Conservation (phyloP, 345 rosid genomes). For the Xanthoceras sorbifolium region DNA sequence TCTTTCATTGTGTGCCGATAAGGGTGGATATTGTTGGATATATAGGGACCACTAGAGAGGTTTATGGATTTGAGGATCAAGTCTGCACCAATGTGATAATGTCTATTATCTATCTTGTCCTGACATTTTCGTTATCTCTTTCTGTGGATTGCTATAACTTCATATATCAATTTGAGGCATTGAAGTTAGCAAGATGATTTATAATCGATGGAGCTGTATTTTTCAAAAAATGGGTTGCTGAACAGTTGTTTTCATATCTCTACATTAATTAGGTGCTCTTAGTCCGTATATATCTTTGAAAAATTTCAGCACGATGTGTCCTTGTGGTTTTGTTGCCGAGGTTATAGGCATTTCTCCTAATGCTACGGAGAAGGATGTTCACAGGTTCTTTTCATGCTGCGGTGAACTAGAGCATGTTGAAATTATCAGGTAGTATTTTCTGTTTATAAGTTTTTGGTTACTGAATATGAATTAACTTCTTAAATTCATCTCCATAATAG, state of each 20-base stretch:
- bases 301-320: constrained; percentile 47
- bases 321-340: constrained; percentile 75
- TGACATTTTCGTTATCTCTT: constrained; percentile 25
- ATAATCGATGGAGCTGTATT: too few relatives aligned
- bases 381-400: constrained; percentile 69
- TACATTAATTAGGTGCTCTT: constrained; percentile 16
- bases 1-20: constrained; percentile 2
- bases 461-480: not conserved
- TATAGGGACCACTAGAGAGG: constrained; percentile 28
- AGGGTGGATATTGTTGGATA: constrained; percentile 7
- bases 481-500: constrained; percentile 6
- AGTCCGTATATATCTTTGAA: constrained; percentile 3
- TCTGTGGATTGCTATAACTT: constrained; percentile 13
- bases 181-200: constrained; percentile 24
- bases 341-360: constrained; percentile 71
- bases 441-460: constrained; percentile 5
- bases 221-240: constrained; percentile 15
- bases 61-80: constrained; percentile 24
- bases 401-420: constrained; percentile 70
- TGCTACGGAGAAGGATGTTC: constrained; percentile 71
- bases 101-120: constrained; percentile 26
- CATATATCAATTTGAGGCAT: constrained; percentile 9
- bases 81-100: constrained; percentile 28
- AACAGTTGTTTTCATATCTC: constrained; percentile 15
- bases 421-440: constrained; percentile 58